Base-by-base conservation (phyloP, 2,329 filamentous ascomycete species). In the Colletotrichum sp. region DNA sequence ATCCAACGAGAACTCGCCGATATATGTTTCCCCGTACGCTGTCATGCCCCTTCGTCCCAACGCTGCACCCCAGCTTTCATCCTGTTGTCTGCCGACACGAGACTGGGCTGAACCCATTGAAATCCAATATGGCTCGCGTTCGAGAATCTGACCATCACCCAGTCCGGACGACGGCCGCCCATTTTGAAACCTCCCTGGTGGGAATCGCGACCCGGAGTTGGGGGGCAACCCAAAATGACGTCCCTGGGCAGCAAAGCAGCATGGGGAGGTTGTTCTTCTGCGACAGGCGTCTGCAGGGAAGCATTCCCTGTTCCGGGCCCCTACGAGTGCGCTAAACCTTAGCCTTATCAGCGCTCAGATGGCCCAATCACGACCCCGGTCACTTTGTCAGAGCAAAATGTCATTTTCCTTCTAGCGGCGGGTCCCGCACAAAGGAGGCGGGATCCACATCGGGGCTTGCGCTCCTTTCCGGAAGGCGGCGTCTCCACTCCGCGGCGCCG, bases 351-450 rank as follows among this genome's bases (percentile, higher is more conserved):
- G 71, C 34, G 66, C 10, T 13, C 15, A 36, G 30, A 76, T 44
- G 26, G 39, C 10, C 75, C 75, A 76, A 76, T 75, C 66, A 66
- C 7, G 13, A 13, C 60, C 55, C 66, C 30, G 26, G 71, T 67
- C 52, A 62, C 44, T 76, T 75, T 75, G 75, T 76, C 75, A 76
- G 18, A 71, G 66, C 66, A 34, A 75, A 67, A 75, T 71, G 75
- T 76, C 75, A 76, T 75, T 71, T 57, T 62, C 12, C 62, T 34
- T 13, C 57, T 64, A 69, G 63, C 57, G 44, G 55, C 24, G 26
- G 39, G 13, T 26, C 28, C 68, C 68, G 39, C 68, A 57, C 28
- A 59, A 69, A 69, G 34, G 67, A 63, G 26, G 12, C 34, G 24
- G 36, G 44, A 21, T 49, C 34, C 70, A 69, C 34, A 60, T 59